Evolutionary conservation across 2,329 filamentous ascomycete genomes (phyloP).

Genomic region (Talaromyces albobiverticillius): DNA sequence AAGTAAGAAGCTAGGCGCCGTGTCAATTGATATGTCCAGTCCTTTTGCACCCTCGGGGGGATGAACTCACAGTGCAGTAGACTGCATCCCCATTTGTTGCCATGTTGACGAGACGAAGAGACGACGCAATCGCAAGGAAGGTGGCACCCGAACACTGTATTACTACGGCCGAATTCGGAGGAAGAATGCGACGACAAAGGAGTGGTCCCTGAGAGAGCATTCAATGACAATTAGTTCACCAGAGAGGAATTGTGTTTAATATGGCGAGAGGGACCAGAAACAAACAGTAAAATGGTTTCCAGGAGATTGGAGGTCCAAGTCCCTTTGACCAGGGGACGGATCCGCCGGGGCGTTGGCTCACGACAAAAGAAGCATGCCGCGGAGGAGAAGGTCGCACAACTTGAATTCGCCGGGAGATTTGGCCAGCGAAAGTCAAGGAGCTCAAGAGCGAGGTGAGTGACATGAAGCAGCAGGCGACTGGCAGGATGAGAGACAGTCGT

Average conservation of each 20-base stretch:
- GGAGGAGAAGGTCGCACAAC: constrained; percentile 7
- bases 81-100: constrained; percentile 52
- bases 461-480: not conserved
- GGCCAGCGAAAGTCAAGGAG: not conserved
- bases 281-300: constrained; percentile 9
- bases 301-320: no score
- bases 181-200: not conserved
- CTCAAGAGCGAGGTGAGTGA: not conserved
- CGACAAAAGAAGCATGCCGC: constrained; percentile 12
- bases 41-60: not conserved
- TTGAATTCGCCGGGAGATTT: not conserved
- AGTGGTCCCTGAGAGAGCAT: not conserved
- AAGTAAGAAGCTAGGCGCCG: constrained; percentile 73
- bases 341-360: constrained; percentile 10
- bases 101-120: constrained; percentile 28
- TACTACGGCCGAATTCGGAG: not conserved
- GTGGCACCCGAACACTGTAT: no score
- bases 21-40: constrained; percentile 1
- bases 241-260: not conserved
- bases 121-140: not conserved
- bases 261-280: not conserved
- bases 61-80: constrained; percentile 60
- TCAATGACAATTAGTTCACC: constrained; percentile 9
- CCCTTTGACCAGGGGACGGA: constrained; percentile 12
- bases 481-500: not conserved